phyloP scores from a whole-genome alignment of 768 basidiomycete genomes.

The Coprinopsis cinerea region DNA sequence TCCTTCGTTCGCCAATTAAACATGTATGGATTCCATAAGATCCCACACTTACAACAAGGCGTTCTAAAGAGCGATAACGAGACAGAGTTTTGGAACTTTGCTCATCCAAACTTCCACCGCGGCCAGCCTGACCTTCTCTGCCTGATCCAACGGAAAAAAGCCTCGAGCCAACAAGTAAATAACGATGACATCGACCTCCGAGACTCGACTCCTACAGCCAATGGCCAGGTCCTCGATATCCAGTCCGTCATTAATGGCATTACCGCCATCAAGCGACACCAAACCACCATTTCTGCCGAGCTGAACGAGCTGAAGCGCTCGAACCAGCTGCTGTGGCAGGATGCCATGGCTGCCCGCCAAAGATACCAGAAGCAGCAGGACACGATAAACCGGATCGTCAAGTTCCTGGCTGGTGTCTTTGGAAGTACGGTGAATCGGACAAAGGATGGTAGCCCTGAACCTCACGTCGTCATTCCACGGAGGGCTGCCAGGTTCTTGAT shows the following conservation, averaged over 20 bases:
- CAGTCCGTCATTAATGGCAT: slow-evolving; percentile 78
- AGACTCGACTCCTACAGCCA: slow-evolving; percentile 15
- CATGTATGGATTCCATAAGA: slow-evolving; percentile 95
- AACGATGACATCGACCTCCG: slow-evolving; percentile 33
- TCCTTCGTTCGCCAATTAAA: slow-evolving; percentile 91
- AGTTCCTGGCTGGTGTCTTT: slow-evolving; percentile 92
- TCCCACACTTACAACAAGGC: slow-evolving; percentile 93
- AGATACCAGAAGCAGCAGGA: slow-evolving; percentile 91
- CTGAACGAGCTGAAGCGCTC: slow-evolving; percentile 82
- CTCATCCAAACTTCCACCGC: slow-evolving; percentile 82
- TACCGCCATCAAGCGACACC: slow-evolving; percentile 83
- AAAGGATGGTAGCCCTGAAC: slow-evolving; percentile 23
- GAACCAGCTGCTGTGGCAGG: slow-evolving; percentile 91
- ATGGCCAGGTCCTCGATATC: slow-evolving; percentile 64
- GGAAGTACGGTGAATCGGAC: slow-evolving; percentile 35
- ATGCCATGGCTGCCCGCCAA: slow-evolving; percentile 71
- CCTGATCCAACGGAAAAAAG: slow-evolving; percentile 84
- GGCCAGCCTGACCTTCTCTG: slow-evolving; percentile 85
- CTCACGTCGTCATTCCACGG: slow-evolving; percentile 43
- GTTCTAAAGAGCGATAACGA: slow-evolving; percentile 80
- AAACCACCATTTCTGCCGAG: slow-evolving; percentile 86
- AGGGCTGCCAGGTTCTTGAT: slow-evolving; percentile 62
- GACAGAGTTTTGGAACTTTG: slow-evolving; percentile 87
- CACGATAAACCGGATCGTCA: slow-evolving; percentile 91
- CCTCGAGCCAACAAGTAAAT: slow-evolving; percentile 35